phyloP scores from a whole-genome alignment of 495 filamentous ascomycete species.

The Entonaema liquescens region DNA sequence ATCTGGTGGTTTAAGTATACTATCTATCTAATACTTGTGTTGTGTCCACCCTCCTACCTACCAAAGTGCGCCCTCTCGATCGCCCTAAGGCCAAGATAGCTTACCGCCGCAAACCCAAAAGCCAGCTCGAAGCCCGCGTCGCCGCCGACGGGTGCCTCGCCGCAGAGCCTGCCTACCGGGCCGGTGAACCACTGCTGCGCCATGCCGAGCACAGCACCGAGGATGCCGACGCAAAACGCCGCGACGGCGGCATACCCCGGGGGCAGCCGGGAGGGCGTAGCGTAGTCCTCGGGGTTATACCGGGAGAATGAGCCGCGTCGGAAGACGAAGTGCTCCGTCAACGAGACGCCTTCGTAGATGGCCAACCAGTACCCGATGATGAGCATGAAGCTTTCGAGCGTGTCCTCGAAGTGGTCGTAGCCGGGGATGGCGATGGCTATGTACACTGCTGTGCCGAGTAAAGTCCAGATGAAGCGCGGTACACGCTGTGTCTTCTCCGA shows the following conservation, averaged over 20 bases:
- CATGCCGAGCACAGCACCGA: constrained; percentile 81
- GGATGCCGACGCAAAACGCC: constrained; percentile 73
- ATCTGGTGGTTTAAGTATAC: neutral
- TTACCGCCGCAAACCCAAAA: constrained; percentile 60
- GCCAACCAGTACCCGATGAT: constrained; percentile 85
- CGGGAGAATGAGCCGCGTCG: constrained; percentile 65
- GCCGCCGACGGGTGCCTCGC: constrained; percentile 65
- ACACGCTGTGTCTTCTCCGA: constrained; percentile 70
- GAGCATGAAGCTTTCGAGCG: constrained; percentile 82
- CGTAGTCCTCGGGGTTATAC: constrained; percentile 71
- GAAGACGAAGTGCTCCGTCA: constrained; percentile 82
- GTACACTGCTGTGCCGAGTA: constrained; percentile 72
- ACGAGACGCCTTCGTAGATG: constrained; percentile 77
- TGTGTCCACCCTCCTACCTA: neutral
- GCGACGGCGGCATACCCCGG: constrained; percentile 73
- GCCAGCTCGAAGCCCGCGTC: constrained; percentile 82
- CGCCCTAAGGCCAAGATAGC: constrained; percentile 58
- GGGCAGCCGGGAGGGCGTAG: constrained; percentile 67
- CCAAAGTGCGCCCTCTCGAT: constrained; percentile 64
- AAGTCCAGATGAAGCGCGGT: constrained; percentile 81
- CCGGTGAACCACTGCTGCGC: constrained; percentile 79
- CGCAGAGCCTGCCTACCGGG: constrained; percentile 72
- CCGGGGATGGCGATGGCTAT: constrained; percentile 81
- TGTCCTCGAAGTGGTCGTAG: constrained; percentile 74
- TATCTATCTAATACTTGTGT: neutral